Conservation (phyloP, 345 rosid genomes). For the Geranium rotundifolium region DNA sequence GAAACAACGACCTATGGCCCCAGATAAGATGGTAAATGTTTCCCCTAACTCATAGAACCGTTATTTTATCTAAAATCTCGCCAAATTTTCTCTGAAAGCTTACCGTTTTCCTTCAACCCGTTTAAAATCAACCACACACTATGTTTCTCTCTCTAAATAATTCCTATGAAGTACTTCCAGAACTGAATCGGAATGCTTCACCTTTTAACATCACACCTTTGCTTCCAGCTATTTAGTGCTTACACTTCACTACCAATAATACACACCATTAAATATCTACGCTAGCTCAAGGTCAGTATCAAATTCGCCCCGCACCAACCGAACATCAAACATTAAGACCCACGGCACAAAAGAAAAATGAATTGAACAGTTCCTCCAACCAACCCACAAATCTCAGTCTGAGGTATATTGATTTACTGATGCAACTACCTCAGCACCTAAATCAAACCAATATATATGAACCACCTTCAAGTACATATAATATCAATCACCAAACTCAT, state of each 20-base stretch:
- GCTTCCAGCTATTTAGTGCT: background rate
- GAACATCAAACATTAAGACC: background rate
- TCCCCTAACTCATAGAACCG: background rate
- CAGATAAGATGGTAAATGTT: background rate
- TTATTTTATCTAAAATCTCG: background rate
- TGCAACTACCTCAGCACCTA: background rate
- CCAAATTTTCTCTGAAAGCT: background rate
- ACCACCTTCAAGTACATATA: background rate
- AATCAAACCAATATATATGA: background rate
- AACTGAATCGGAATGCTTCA: background rate
- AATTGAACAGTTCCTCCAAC: constrained; percentile 19
- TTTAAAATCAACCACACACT: background rate
- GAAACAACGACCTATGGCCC: background rate
- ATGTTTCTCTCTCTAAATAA: background rate
- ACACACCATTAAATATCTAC: background rate
- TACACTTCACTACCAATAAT: background rate
- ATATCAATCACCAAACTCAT: background rate
- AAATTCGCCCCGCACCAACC: background rate
- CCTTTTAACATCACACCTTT: background rate
- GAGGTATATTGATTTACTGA: background rate
- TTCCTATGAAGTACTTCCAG: background rate
- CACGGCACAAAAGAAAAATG: background rate
- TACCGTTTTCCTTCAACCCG: background rate
- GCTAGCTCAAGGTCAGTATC: background rate
- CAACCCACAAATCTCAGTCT: background rate